Evolutionary conservation across 345 rosid genomes (phyloP), one percentile per base, ranked within the genome.

Genomic region (Boechera stricta): DNA sequence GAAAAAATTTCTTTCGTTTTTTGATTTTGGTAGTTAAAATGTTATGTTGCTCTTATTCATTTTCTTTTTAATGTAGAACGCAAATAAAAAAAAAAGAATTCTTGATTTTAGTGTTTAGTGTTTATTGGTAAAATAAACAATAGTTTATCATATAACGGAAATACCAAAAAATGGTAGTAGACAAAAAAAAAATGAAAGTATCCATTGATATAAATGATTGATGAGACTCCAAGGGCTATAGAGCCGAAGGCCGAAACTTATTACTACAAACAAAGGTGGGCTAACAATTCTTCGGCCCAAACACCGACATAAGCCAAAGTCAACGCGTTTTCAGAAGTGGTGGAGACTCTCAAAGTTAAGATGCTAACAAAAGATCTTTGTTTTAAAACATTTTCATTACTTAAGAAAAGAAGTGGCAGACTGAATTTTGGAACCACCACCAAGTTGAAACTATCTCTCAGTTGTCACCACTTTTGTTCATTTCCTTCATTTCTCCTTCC

Each of bases 391-490:
- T 36, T 36, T 36, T 3, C 39, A 36, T 36, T 7, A 36, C 41
- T 38, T 38, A 11, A 11, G 41, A 0, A 9, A 38, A 38, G 11
- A 38, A 38, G 41, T 38, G 41, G 41, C 41, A 38, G 21, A 61
- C 12, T 42, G 31, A 18, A 11, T 32, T 66, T 32, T 67, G 71
- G 44, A 39, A 31, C 38, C 28, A 39, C 28, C 51, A 26, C 0
- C 63, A 69, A 69, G 18, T 55, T 69, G 64, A 16, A 69, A 5
- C 4, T 38, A 4, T 69, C 64, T 39, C 42, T 67, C 64, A 26
- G 54, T 69, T 41, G 61, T 54, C 47, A 18, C 41, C 39, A 57
- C 41, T 60, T 10, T 32, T 3, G 29, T 31, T 6, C 28, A 29
- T 16, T 32, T 65, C 3, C 10, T 48, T 65, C n/a, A 21, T 65